phyloP scores from a whole-genome alignment of 352 stramenopile species.

The Globisporangium lucens region DNA sequence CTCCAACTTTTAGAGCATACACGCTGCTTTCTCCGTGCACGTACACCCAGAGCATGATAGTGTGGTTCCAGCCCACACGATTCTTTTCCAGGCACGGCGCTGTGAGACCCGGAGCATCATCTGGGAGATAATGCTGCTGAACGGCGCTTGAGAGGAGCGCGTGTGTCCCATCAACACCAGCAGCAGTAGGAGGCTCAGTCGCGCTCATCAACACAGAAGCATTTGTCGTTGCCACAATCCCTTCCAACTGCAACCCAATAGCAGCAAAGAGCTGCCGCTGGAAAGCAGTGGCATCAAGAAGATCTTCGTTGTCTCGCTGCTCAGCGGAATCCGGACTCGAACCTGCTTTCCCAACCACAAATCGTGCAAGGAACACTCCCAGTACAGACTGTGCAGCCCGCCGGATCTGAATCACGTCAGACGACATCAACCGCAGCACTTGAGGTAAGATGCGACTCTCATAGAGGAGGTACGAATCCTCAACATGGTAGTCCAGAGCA shows the following conservation, averaged over 20 bases:
- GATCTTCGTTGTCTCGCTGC: constrained; percentile 17
- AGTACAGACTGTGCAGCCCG: constrained; percentile 56
- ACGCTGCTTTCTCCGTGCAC: constrained; percentile 32
- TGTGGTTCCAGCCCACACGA: constrained; percentile 63
- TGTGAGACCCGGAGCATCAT: constrained; percentile 38
- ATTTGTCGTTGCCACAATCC: constrained; percentile 32
- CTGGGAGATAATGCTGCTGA: constrained; percentile 32
- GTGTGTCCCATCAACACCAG: neutral
- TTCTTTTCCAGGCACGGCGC: constrained; percentile 27
- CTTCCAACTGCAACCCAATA: constrained; percentile 64
- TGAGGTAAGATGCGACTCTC: constrained; percentile 56
- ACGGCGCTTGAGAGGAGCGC: neutral
- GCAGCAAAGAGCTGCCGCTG: constrained; percentile 65
- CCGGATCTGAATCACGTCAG: constrained; percentile 35
- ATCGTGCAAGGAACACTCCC: constrained; percentile 57
- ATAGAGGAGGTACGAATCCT: constrained; percentile 69
- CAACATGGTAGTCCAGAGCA: constrained; percentile 70
- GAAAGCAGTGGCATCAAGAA: constrained; percentile 41
- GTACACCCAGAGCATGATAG: constrained; percentile 77
- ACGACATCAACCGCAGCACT: constrained; percentile 53
- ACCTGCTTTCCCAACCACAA: constrained; percentile 37
- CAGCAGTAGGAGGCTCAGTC: neutral
- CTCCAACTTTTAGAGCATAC: constrained; percentile 64
- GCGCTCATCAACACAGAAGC: neutral
- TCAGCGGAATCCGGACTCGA: constrained; percentile 18